A percentile compares a stretch with the other conserved stretches of the same genome.
Conservation (phyloP, 805 yeast species). For the Saccharomycopsis javanensis region DNA sequence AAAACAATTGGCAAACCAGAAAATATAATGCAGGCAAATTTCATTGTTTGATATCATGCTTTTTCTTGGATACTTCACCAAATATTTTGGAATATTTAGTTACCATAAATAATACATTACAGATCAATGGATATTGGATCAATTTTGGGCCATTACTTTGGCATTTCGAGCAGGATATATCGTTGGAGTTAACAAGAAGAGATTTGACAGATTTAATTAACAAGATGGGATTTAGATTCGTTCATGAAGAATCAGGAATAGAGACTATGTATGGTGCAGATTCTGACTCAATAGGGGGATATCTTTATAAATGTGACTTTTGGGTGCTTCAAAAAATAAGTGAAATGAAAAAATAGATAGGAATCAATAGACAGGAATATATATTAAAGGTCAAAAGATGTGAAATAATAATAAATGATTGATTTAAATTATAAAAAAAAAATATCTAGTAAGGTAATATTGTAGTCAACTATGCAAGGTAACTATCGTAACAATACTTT, state of each 20-base stretch:
- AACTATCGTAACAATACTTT: too few relatives aligned
- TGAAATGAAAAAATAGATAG: neutral
- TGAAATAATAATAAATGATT: too few relatives aligned
- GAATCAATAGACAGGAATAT: neutral
- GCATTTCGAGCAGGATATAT: conserved; percentile 60
- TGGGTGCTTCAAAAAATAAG: conserved; percentile 47
- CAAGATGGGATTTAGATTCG: conserved; percentile 42
- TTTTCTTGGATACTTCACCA: conserved; percentile 55
- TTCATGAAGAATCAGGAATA: conserved; percentile 34
- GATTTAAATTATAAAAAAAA: too few relatives aligned
- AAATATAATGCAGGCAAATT: conserved; percentile 29
- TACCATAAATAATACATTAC: conserved; percentile 38
- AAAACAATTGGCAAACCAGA: neutral
- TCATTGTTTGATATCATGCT: conserved; percentile 44
- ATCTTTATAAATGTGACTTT: conserved; percentile 52
- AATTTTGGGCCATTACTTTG: conserved; percentile 63
- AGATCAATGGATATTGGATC: conserved; percentile 43
- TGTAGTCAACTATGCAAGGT: too few relatives aligned
- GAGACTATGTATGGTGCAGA: conserved; percentile 48
- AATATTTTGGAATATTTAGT: conserved; percentile 49
- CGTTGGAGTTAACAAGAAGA: conserved; percentile 50
- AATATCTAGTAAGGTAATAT: too few relatives aligned
- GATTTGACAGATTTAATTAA: conserved; percentile 41
- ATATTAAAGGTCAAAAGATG: neutral
- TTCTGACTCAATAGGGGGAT: conserved; percentile 39